Base-by-base conservation (phyloP, 2,329 filamentous ascomycete genomes). In the Neurospora sp. region DNA sequence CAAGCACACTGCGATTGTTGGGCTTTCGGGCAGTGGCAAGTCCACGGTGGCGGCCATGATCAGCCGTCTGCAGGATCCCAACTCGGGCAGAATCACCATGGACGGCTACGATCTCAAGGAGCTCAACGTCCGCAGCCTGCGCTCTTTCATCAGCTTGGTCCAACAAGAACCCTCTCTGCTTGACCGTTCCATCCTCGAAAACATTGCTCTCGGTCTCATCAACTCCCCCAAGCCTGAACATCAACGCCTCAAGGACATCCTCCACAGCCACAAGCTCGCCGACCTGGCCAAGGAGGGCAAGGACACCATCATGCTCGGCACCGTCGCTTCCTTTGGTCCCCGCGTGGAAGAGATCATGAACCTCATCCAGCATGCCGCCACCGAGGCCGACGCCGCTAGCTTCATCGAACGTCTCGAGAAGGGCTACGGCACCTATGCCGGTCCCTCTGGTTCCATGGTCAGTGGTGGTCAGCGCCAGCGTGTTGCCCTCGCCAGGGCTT, bases 401-500 rank as follows among this genome's bases (percentile, higher is more conserved):
- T 91, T 89, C 75, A 88, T 88, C 73, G 79, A 81, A 62, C 79
- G 77, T 1, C 82, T 87, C 2, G 83, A 88, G 66, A 78, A 84
- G 52, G 87, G 87, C 0, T 84, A 86, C 17, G 82, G 81, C 41
- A 86, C 85, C 0, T 76, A 82, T 3, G 84, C 88, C 1, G 87
- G 88, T 2, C 81, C 82, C 6, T 82, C 81, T 11, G 87, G 87
- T 36, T 83, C 82, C 41, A 81, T 87, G 6, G 80, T 89, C 39
- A 87, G 84, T 66, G 87, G 87, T 69, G 87, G 87, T 0, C 87
- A 90, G 74, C 83, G 86, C 68, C 88, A 90, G 74, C 81, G 87
- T 5, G 81, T 90, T 68, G 86, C 86, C 8, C 80, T 89, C 6
- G 87, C 88, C 1, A 80, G 87, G 36, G 85, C 85, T 19, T 78